Conservation (phyloP, 176 grass and related monocot species). For the Zizania latifolia region DNA sequence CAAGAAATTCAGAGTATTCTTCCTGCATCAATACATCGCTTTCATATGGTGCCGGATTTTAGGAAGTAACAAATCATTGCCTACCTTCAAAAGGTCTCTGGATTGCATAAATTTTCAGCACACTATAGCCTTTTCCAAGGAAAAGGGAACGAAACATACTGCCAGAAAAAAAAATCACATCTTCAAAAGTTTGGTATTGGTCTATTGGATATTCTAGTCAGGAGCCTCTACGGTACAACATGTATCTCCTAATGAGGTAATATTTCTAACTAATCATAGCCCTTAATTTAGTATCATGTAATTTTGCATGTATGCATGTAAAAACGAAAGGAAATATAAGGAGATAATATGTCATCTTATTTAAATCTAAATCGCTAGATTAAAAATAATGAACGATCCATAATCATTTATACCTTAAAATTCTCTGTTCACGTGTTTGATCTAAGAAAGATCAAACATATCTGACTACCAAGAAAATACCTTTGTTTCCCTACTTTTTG, state of each 20-base stretch:
- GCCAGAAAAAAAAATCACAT: not conserved
- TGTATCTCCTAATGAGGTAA: too few relatives aligned
- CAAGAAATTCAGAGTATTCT: not conserved
- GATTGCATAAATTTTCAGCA: too few relatives aligned
- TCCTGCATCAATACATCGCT: not conserved
- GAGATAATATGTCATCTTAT: too few relatives aligned
- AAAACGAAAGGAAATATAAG: too few relatives aligned
- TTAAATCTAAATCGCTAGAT: too few relatives aligned
- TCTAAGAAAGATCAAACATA: not conserved
- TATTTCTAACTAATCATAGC: too few relatives aligned
- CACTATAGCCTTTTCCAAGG: not conserved
- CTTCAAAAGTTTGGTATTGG: not conserved
- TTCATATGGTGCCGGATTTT: not conserved
- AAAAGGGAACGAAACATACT: not conserved
- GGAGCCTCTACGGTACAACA: too few relatives aligned
- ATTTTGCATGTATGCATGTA: too few relatives aligned
- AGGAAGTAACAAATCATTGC: not conserved
- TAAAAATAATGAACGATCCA: too few relatives aligned
- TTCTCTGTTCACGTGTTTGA: slow-evolving; percentile 15
- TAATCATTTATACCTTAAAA: too few relatives aligned
- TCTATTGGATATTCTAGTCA: slow-evolving; percentile 14
- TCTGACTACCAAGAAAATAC: not conserved
- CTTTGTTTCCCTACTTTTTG: not conserved
- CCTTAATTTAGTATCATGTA: too few relatives aligned
- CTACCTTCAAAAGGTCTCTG: too few relatives aligned